These are phyloP conservation scores for Fusarium beomiforme DNA, from an alignment of 2,329 filamentous ascomycete genomes.

Conservation along the genomic window DNA sequence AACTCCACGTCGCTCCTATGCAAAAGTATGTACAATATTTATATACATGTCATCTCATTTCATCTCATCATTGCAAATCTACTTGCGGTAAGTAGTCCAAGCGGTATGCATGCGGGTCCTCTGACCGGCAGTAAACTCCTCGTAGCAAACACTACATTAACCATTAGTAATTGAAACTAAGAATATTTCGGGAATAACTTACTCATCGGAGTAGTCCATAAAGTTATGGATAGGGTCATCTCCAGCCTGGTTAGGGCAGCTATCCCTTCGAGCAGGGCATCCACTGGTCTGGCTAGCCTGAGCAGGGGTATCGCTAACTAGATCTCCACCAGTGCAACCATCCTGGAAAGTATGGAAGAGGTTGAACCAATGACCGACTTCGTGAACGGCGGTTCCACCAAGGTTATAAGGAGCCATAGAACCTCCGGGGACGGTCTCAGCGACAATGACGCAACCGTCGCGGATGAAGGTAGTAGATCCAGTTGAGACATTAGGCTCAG, in stretches of 20 bases:
- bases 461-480: constrained; percentile 43
- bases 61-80: neutral
- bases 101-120: constrained; percentile 35
- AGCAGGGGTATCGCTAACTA: constrained; percentile 54
- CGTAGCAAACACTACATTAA: constrained; percentile 29
- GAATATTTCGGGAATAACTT: neutral
- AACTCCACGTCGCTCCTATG: neutral
- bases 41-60: neutral
- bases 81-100: constrained; percentile 33
- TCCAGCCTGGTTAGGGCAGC: constrained; percentile 47
- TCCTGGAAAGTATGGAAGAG: constrained; percentile 55
- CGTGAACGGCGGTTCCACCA: constrained; percentile 45
- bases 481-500: constrained; percentile 38
- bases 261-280: constrained; percentile 49
- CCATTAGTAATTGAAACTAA: rapidly evolving
- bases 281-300: constrained; percentile 46
- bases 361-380: constrained; percentile 56
- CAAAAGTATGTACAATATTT: neutral
- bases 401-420: constrained; percentile 45
- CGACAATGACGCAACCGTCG: constrained; percentile 54
- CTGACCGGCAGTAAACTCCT: constrained; percentile 39
- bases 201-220: constrained; percentile 56
- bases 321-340: constrained; percentile 50
- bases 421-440: constrained; percentile 52
- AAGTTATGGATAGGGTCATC: constrained; percentile 51